These are phyloP conservation scores for Medicago arabica DNA, from an alignment of 306 rosid species.

Conservation along the genomic window DNA sequence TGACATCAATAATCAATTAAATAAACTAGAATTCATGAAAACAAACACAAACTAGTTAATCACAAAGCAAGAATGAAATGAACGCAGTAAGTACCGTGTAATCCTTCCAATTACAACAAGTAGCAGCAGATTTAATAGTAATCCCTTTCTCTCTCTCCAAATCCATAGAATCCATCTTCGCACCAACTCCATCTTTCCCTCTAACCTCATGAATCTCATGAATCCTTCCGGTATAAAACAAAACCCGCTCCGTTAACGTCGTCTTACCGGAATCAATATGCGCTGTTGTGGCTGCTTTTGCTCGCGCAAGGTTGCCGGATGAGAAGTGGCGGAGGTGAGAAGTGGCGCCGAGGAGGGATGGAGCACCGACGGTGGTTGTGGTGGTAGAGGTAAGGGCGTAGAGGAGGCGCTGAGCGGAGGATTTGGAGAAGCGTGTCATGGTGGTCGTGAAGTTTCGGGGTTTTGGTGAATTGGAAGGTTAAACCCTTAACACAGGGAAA, in stretches of 20 bases:
- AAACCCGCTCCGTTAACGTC: slow-evolving; percentile 88
- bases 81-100: slow-evolving; percentile 32
- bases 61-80: neutral
- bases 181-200: slow-evolving; percentile 95
- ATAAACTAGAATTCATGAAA: slow-evolving; percentile 3
- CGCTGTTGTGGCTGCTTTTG: slow-evolving; percentile 67
- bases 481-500: slow-evolving; percentile 37
- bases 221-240: slow-evolving; percentile 86
- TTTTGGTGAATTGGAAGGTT: neutral
- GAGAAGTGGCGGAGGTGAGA: slow-evolving; percentile 70
- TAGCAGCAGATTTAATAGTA: slow-evolving; percentile 94
- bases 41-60: neutral
- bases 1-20: too few relatives aligned
- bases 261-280: slow-evolving; percentile 99
- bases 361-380: slow-evolving; percentile 16
- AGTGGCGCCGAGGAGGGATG: slow-evolving; percentile 47
- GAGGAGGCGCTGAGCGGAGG: slow-evolving; percentile 49
- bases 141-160: slow-evolving; percentile 96
- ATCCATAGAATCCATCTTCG: slow-evolving; percentile 99
- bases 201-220: slow-evolving; percentile 97
- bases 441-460: slow-evolving; percentile 15
- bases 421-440: slow-evolving; percentile 47
- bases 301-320: slow-evolving; percentile 66
- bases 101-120: slow-evolving; percentile 91
- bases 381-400: slow-evolving; percentile 51